Evolutionary conservation across 495 filamentous ascomycete species (phyloP).

Genomic region (Daldinia concentrica): DNA sequence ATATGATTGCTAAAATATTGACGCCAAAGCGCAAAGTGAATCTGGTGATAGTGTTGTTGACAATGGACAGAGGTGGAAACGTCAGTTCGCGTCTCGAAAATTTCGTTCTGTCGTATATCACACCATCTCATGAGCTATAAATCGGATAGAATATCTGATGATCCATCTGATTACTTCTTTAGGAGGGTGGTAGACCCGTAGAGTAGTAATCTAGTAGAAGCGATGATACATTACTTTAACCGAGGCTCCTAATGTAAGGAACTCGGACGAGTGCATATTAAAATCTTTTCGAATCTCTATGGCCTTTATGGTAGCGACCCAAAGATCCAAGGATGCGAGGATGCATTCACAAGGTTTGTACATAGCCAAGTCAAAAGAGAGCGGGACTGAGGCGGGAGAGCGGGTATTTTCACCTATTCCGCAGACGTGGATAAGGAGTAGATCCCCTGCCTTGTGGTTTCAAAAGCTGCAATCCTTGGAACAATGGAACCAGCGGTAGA

Average conservation of each 20-base stretch:
- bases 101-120: not conserved
- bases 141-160: not conserved
- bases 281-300: not conserved
- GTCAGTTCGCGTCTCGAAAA: not conserved
- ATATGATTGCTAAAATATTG: too few relatives aligned
- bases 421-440: not conserved
- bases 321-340: not conserved
- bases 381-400: not conserved
- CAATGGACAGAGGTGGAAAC: not conserved
- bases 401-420: not conserved
- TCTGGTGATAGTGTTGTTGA: not conserved
- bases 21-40: not conserved
- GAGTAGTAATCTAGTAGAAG: not conserved
- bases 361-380: not conserved
- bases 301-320: not conserved
- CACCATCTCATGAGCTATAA: not conserved
- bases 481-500: conserved; percentile 16
- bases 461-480: conserved; percentile 12
- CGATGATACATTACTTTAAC: not conserved
- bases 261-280: not conserved
- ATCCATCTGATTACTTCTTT: not conserved
- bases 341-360: too few relatives aligned
- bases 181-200: not conserved
- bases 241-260: not conserved
- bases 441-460: conserved; percentile 9